phyloP scores from a whole-genome alignment of 2,329 filamentous ascomycete genomes.

The Botryotinia calthae region DNA sequence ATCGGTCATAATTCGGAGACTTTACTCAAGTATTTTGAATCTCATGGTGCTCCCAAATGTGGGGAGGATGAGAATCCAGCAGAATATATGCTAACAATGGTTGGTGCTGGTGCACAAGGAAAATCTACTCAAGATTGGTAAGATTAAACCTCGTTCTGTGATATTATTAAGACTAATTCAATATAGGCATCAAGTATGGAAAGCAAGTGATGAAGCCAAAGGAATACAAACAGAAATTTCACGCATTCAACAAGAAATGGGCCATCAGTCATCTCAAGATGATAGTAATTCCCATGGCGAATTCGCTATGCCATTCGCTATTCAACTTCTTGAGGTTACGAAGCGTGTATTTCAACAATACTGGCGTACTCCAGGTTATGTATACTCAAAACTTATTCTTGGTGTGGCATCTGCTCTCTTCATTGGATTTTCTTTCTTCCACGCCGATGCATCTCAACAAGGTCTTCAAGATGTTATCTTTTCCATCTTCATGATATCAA shows the following conservation, averaged over 20 bases:
- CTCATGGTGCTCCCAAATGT: constrained; percentile 64
- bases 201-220: constrained; percentile 37
- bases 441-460: constrained; percentile 57
- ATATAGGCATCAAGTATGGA: constrained; percentile 42
- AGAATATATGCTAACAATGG: constrained; percentile 54
- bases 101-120: constrained; percentile 60
- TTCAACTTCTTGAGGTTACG: constrained; percentile 65
- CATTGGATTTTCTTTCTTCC: constrained; percentile 67
- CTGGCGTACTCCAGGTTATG: constrained; percentile 73
- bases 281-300: constrained; percentile 53
- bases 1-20: constrained; percentile 53
- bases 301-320: constrained; percentile 72
- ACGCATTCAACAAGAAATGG: constrained; percentile 31
- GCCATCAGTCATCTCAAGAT: constrained; percentile 55
- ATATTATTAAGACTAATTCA: not conserved
- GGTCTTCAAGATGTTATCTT: constrained; percentile 72
- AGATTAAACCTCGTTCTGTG: not conserved
- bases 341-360: constrained; percentile 72
- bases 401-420: constrained; percentile 52
- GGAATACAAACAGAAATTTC: constrained; percentile 39
- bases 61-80: constrained; percentile 72
- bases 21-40: constrained; percentile 65
- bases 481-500: constrained; percentile 67
- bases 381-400: constrained; percentile 66
- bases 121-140: constrained; percentile 58